phyloP scores from a whole-genome alignment of 2,329 filamentous ascomycete genomes.

The Daldinia sp. region DNA sequence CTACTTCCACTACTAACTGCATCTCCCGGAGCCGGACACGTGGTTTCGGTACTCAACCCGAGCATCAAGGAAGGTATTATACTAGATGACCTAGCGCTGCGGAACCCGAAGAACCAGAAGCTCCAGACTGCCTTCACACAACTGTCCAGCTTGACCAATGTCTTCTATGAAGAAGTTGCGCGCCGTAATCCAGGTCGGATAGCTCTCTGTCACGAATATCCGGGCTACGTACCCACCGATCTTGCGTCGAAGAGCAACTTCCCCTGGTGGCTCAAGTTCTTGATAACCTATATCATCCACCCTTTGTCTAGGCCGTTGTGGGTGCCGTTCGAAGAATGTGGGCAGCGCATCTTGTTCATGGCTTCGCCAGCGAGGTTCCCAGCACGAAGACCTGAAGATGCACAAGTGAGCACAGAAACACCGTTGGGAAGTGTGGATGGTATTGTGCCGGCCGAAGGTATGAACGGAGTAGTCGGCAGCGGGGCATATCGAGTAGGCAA shows the following conservation, averaged over 20 bases:
- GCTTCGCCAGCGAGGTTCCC: constrained; percentile 19
- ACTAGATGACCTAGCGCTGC: constrained; percentile 22
- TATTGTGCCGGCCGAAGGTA: constrained; percentile 21
- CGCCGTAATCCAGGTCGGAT: constrained; percentile 47
- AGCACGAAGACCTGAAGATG: background rate
- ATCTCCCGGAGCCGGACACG: constrained; percentile 15
- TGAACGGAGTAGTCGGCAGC: constrained; percentile 19
- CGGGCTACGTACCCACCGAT: constrained; percentile 20
- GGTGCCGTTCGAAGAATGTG: constrained; percentile 24
- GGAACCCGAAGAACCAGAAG: constrained; percentile 8
- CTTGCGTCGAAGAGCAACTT: constrained; percentile 12
- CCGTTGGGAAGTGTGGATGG: constrained; percentile 1
- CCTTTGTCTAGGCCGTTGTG: constrained; percentile 7
- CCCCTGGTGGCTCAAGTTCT: constrained; percentile 18
- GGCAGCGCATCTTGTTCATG: constrained; percentile 28
- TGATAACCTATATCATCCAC: constrained; percentile 5
- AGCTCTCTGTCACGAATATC: constrained; percentile 44
- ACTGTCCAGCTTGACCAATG: constrained; percentile 46
- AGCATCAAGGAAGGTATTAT: constrained; percentile 8
- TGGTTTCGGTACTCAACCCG: constrained; percentile 46
- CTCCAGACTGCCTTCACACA: constrained; percentile 12
- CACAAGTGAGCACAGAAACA: background rate
- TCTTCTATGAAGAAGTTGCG: constrained; percentile 51
- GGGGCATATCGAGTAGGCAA: constrained; percentile 18
- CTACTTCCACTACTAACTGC: constrained; percentile 48